Conservation (phyloP, 495 filamentous ascomycete genomes). For the Penicillium odoratum region DNA sequence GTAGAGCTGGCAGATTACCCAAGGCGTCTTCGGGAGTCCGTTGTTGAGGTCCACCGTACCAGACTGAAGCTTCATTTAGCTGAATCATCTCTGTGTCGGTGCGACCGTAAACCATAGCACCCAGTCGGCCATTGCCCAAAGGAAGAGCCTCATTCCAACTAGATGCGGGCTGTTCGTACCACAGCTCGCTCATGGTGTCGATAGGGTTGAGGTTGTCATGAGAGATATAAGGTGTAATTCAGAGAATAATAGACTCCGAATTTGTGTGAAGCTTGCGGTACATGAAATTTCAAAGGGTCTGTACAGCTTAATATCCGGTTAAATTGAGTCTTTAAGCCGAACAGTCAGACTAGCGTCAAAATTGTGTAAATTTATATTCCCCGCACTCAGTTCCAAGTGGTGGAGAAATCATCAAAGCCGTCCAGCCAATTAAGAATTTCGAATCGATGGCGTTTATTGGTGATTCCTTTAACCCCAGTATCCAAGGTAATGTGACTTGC, state of each 20-base stretch:
- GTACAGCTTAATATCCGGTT: neutral
- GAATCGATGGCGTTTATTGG: neutral
- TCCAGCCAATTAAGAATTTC: too few species aligned
- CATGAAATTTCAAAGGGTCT: neutral
- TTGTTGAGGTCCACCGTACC: constrained; percentile 51
- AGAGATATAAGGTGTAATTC: neutral
- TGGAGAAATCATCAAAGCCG: constrained; percentile 17
- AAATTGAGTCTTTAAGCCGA: neutral
- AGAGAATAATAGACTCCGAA: neutral
- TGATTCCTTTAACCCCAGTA: neutral
- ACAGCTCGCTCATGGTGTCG: constrained; percentile 30
- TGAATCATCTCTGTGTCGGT: constrained; percentile 46
- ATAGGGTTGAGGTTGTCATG: too few species aligned
- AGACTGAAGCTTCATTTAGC: constrained; percentile 56
- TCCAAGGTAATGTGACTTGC: constrained; percentile 12
- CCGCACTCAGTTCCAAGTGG: constrained; percentile 20
- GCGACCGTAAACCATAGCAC: constrained; percentile 50
- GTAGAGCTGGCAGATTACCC: constrained; percentile 34
- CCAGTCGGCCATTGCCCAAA: constrained; percentile 55
- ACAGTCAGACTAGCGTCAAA: constrained; percentile 1
- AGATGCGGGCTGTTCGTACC: constrained; percentile 30
- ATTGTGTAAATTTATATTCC: constrained; percentile 3
- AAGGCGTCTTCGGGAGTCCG: constrained; percentile 42
- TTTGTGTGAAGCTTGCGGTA: neutral
- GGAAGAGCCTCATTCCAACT: constrained; percentile 35